Evolutionary conservation across 305 asterid genomes (phyloP).

Genomic region (Vinca major): DNA sequence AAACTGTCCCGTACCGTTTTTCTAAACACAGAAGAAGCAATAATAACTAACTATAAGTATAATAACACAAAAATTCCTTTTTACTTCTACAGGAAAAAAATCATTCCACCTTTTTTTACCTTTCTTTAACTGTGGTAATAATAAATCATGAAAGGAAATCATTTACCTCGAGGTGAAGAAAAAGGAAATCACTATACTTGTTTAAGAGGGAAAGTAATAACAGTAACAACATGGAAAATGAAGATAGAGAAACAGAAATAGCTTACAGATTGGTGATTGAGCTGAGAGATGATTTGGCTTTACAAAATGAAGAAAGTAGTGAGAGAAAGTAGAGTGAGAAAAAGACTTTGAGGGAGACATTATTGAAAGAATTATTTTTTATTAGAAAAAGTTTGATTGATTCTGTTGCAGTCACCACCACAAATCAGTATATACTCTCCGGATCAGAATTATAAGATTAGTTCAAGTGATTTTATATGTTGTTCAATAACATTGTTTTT

Average conservation of each 20-base stretch:
- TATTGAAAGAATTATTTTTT: no score
- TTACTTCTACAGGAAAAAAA: not conserved
- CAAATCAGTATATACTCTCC: not conserved
- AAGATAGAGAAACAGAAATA: not conserved
- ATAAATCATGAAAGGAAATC: not conserved
- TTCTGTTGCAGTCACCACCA: no score
- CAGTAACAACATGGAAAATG: not conserved
- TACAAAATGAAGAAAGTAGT: slow-evolving; percentile 19
- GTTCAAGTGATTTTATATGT: no score
- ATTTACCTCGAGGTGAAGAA: not conserved
- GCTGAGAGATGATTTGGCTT: slow-evolving; percentile 1
- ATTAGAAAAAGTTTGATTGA: no score
- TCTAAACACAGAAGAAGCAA: not conserved
- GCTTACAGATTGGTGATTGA: slow-evolving; percentile 12
- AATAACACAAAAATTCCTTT: not conserved
- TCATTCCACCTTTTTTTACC: not conserved
- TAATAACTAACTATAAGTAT: not conserved
- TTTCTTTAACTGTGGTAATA: not conserved
- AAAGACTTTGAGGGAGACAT: not conserved
- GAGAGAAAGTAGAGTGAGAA: not conserved
- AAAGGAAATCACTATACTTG: slow-evolving; percentile 2
- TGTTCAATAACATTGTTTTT: no score
- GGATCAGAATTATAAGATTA: no score
- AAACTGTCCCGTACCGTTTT: not conserved
- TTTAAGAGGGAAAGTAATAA: not conserved